Base-by-base conservation (phyloP, 768 basidiomycete genomes). In the Neoboletus subvelutipes region DNA sequence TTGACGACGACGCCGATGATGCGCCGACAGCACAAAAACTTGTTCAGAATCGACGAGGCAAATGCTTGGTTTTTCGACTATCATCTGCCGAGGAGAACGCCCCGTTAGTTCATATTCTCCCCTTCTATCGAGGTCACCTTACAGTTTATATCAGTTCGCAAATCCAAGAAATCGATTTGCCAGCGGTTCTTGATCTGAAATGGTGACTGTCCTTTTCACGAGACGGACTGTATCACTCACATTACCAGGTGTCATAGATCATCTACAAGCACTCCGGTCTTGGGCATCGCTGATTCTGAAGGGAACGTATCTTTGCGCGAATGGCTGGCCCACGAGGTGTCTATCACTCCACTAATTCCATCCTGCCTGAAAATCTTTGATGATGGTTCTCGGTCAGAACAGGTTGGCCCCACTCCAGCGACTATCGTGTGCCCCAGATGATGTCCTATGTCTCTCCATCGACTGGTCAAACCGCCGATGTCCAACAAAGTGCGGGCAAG, bases 111-210 rank as follows among this genome's bases (percentile, higher is more conserved):
- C 28, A 2, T 22, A 15, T n/a, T 18, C 39, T 48, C 29, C 41
- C n/a, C 15, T n/a, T 28, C 15, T 17, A 20, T 15, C 8, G 34
- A 34, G 26, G 43, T 45, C 15, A 13, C 41, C 56, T 56, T 5
- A 52, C 36, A 13, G 33, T 20, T 34, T 34, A 24, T 31, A 10
- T 48, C 56, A 87, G 87, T 55, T 72, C 73, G 5, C 81, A 87
- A 64, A 67, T 88, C 3, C 88, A 96, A 63, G 74, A 86, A 17
- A 77, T 92, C 34, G 76, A 85, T 52, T 71, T 90, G 18, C 87
- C 94, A 2, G 97, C 94, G 9, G 81, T 99, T 29, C 80, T 89
- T 26, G 97, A 99, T 70, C 85, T 94, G 82, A 98, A 98, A 80
- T 99, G 97, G 97, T 94, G 66, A 63, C 58, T 52, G n/a, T 20